These are phyloP conservation scores for Aschersonia sp. DNA, from an alignment of 2,329 filamentous ascomycete species.

Conservation along the genomic window DNA sequence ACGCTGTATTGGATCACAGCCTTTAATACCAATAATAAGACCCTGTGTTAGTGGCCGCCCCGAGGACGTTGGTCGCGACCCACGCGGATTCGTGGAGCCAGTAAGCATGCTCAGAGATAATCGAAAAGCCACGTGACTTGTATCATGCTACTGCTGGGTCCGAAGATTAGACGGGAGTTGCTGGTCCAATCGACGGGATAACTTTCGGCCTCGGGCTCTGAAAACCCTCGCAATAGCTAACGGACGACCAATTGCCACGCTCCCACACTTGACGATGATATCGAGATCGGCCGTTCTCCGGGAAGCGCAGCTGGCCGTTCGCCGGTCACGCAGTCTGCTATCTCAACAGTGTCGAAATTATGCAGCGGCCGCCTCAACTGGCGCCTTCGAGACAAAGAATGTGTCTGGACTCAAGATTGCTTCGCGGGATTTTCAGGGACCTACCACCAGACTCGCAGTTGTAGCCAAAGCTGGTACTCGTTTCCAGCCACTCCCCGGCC, in stretches of 20 bases:
- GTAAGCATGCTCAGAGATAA: background rate
- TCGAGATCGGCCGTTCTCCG: conserved; percentile 45
- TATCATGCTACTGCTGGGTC: conserved; percentile 13
- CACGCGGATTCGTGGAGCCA: background rate
- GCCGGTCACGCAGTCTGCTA: conserved; percentile 42
- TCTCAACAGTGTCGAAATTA: conserved; percentile 35
- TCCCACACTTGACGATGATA: conserved; percentile 43
- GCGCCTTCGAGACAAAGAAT: conserved; percentile 79
- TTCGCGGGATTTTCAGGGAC: conserved; percentile 75
- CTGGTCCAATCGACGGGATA: conserved; percentile 15
- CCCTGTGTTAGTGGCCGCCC: background rate
- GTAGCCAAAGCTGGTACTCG: conserved; percentile 90
- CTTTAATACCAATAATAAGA: background rate
- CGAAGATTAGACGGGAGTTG: conserved; percentile 28
- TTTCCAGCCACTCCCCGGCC: conserved; percentile 79
- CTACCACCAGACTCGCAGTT: conserved; percentile 80
- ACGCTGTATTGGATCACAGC: no score
- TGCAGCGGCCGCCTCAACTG: conserved; percentile 49
- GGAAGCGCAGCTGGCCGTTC: conserved; percentile 42
- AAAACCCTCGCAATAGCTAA: background rate
- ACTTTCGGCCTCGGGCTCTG: no score
- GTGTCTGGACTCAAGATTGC: conserved; percentile 84
- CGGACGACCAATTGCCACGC: conserved; percentile 35
- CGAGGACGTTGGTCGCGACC: background rate
- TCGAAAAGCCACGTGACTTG: conserved; percentile 20